A percentile compares a stretch with the other conserved stretches of the same genome.
Conservation (phyloP, 2,329 filamentous ascomycete genomes). For the Furcasterigmium furcatum region DNA sequence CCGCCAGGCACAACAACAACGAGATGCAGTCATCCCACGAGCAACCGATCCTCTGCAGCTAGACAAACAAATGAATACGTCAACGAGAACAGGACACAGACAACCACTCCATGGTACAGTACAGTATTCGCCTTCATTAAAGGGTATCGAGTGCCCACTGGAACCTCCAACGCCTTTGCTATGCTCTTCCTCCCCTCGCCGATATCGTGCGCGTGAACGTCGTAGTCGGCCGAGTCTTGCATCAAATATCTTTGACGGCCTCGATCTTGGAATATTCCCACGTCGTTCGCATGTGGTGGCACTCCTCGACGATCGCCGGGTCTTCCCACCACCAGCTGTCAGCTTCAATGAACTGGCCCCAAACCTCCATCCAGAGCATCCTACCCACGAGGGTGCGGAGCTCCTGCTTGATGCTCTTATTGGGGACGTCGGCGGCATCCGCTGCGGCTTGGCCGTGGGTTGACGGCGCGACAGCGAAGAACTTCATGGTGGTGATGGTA, state of each 20-base stretch:
- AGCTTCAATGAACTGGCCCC: constrained; percentile 49
- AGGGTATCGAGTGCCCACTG: neutral
- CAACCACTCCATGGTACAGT: neutral
- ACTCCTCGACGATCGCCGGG: constrained; percentile 50
- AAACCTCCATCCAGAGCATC: constrained; percentile 59
- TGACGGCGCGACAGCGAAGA: constrained; percentile 37
- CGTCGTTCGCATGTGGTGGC: constrained; percentile 46
- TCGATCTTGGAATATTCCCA: constrained; percentile 59
- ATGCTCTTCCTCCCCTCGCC: neutral
- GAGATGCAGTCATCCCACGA: too few species aligned
- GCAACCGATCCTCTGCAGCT: too few species aligned
- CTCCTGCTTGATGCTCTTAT: constrained; percentile 36
- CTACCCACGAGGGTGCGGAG: constrained; percentile 50
- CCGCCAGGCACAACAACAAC: too few species aligned
- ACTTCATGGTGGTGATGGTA: constrained; percentile 43
- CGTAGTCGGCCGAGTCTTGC: neutral
- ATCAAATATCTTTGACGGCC: constrained; percentile 42
- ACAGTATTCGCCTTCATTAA: neutral
- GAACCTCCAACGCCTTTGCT: neutral
- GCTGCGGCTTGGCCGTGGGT: constrained; percentile 20
- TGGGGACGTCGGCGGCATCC: constrained; percentile 15
- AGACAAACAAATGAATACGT: too few species aligned
- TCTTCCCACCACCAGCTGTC: constrained; percentile 63
- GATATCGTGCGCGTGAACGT: neutral
- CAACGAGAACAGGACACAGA: too few species aligned